Evolutionary conservation across 306 rosid genomes (phyloP).

Genomic region (Carpinus fangiana): DNA sequence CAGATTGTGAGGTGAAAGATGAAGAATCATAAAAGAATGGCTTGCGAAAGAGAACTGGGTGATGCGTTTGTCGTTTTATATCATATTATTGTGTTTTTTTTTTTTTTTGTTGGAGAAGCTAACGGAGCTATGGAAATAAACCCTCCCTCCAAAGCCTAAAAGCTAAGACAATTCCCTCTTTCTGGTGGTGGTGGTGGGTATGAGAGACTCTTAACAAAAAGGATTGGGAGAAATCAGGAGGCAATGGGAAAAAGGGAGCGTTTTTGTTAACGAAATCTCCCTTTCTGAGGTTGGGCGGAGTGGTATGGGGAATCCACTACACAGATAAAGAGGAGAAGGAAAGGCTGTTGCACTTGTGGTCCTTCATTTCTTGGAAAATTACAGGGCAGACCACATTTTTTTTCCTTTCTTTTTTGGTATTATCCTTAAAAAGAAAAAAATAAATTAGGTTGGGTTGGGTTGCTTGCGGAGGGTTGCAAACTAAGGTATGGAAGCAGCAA

Average conservation of each 20-base stretch:
- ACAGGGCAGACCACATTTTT: constrained; percentile 8
- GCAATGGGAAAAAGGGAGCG: neutral
- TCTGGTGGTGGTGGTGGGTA: too few relatives aligned
- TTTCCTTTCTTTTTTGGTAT: neutral
- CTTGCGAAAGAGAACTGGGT: neutral
- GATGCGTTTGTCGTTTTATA: neutral
- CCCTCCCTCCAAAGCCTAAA: neutral
- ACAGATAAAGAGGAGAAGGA: constrained; percentile 10
- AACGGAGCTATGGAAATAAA: neutral
- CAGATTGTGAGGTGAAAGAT: constrained; percentile 25
- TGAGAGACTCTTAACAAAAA: neutral
- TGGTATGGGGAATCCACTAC: constrained; percentile 11
- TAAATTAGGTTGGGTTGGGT: neutral
- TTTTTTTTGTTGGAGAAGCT: neutral
- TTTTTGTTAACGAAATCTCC: constrained; percentile 17
- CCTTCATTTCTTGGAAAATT: constrained; percentile 29
- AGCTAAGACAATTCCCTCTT: neutral
- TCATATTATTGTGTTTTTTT: neutral
- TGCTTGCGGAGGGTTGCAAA: neutral
- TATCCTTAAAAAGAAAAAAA: neutral
- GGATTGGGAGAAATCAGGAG: neutral
- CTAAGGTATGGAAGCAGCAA: neutral
- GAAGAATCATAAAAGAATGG: constrained; percentile 57
- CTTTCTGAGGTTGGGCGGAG: constrained; percentile 15
- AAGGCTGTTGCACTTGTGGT: neutral